phyloP scores from a whole-genome alignment of 345 rosid species.

The Populus pruinosa region DNA sequence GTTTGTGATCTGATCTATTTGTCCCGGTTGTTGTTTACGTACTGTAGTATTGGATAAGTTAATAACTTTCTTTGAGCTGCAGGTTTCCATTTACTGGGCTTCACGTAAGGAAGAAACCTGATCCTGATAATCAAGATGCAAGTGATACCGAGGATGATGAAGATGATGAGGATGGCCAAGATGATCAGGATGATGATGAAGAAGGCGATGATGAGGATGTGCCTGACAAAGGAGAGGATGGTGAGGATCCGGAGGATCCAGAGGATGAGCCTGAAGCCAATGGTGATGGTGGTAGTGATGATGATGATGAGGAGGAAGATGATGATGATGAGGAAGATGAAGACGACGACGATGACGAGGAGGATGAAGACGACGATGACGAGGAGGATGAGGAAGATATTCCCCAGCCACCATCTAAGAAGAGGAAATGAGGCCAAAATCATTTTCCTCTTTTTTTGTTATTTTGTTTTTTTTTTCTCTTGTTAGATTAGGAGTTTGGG shows the following conservation, averaged over 20 bases:
- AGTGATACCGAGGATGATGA: slow-evolving; percentile 51
- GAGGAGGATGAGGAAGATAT: slow-evolving; percentile 37
- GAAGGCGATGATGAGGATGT: slow-evolving; percentile 38
- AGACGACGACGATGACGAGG: slow-evolving; percentile 32
- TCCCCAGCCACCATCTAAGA: slow-evolving; percentile 59
- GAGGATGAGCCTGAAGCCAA: slow-evolving; percentile 48
- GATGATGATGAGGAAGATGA: slow-evolving; percentile 23
- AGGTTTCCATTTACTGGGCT: slow-evolving; percentile 45
- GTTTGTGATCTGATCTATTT: slow-evolving; percentile 22
- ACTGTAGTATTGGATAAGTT: slow-evolving; percentile 1
- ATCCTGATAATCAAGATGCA: slow-evolving; percentile 40
- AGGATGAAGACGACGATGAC: neutral
- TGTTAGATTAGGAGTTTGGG: neutral
- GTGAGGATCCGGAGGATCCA: slow-evolving; percentile 41
- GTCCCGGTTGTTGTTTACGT: slow-evolving; percentile 3
- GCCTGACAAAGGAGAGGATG: slow-evolving; percentile 32
- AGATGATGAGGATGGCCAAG: slow-evolving; percentile 31
- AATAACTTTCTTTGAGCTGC: slow-evolving; percentile 15
- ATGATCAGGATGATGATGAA: slow-evolving; percentile 41
- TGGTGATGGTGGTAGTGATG: slow-evolving; percentile 39
- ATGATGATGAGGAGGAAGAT: slow-evolving; percentile 35
- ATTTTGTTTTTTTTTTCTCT: neutral
- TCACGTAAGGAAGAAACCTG: slow-evolving; percentile 33
- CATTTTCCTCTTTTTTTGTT: neutral
- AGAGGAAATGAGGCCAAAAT: slow-evolving; percentile 41